Evolutionary conservation across 495 filamentous ascomycete genomes (phyloP), one percentile per base, ranked within the genome.

Genomic region (Lophiostoma macrostomum): DNA sequence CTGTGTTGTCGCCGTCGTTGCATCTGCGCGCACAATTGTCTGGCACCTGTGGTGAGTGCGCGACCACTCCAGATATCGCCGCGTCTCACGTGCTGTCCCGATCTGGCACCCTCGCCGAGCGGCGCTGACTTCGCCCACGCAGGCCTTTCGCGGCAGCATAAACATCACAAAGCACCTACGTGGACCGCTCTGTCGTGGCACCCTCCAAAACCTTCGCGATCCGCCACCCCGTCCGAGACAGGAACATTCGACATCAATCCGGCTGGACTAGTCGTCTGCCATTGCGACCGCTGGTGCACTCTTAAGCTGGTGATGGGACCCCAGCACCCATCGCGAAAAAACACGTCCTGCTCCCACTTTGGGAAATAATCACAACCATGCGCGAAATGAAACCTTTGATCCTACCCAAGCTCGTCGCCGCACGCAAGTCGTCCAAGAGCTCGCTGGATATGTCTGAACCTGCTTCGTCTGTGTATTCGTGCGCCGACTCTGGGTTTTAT

Each of bases 401-500:
- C 7, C 50, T 65, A 13, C 62, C 62, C 31, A 49, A 38, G 24
- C 58, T 65, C 43, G 62, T 62, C 41, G 62, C 62, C 13, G 38
- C 52, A 41, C 50, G 54, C 46, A 51, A 58, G 23, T 53, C 62
- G 14, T 50, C 57, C 43, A 58, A 59, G 37, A 46, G 27, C 41
- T 50, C 56, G 8, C 38, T 56, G 53, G 58, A 58, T 29, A 58
- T 63, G 55, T 23, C 39, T 22, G 41, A 55, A 5, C 62, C 49
- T n/a, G 24, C 49, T 12, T 40, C 58, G 22, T 54, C 58, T 16
- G 27, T 59, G 16, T 53, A 58, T 37, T 57, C 53, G 13, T 50
- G 44, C 44, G 37, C 50, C 43, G 62, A 61, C 39, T 61, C 57
- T 35, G 51, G 53, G n/a, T 58, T 58, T 27, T 78, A 78, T 18